Percentiles rank a stretch among this genome's conserved stretches.
phyloP scores from a whole-genome alignment of 2,329 filamentous ascomycete species.

The Penicillium fuscoglaucum region DNA sequence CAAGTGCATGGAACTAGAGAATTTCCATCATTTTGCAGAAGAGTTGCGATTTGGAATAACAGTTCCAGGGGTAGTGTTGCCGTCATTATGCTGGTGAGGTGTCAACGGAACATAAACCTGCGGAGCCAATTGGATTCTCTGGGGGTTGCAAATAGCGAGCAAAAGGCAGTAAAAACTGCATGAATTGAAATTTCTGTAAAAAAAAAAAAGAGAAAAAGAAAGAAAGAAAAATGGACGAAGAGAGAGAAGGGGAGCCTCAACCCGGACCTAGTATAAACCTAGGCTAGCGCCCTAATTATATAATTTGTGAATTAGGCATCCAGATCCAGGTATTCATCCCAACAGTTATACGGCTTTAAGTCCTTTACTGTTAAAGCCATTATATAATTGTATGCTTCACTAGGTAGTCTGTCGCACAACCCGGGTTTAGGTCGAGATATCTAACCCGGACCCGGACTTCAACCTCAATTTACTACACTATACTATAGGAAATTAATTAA shows the following conservation, averaged over 20 bases:
- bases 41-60: not conserved
- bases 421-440: too few relatives aligned
- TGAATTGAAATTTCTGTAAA: not conserved
- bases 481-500: too few relatives aligned
- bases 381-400: too few relatives aligned
- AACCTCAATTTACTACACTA: too few relatives aligned
- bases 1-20: conserved; percentile 9
- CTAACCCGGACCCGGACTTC: too few relatives aligned
- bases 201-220: not conserved
- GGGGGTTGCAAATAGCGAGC: not conserved
- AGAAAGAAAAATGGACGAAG: not conserved
- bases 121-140: not conserved
- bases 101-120: not conserved
- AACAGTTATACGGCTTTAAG: too few relatives aligned
- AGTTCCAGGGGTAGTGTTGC: not conserved
- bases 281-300: too few relatives aligned
- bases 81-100: not conserved
- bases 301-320: too few relatives aligned
- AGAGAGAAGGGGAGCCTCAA: not conserved
- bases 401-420: too few relatives aligned
- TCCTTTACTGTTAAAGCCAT: too few relatives aligned
- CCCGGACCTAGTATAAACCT: too few relatives aligned
- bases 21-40: conserved; percentile 1
- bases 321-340: too few relatives aligned
- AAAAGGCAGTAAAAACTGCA: not conserved